These are phyloP conservation scores for Botrytis paeoniae DNA, from an alignment of 2,329 filamentous ascomycete genomes.

Conservation along the genomic window DNA sequence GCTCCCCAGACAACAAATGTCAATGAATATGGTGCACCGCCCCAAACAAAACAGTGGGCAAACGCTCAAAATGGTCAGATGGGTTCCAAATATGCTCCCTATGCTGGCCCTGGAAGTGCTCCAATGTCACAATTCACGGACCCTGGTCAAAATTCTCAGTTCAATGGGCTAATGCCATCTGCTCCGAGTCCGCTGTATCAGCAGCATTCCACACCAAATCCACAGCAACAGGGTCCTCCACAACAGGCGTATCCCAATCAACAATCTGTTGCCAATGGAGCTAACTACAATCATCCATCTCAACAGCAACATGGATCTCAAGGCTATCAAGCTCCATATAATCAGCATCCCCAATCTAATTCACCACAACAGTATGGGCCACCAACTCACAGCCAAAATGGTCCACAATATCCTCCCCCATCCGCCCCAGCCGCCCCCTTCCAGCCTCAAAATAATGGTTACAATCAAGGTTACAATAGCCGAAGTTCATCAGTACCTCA, in stretches of 20 bases:
- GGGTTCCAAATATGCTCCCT: conserved; percentile 23
- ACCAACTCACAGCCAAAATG: conserved; percentile 22
- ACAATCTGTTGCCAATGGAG: conserved; percentile 16
- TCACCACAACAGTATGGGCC: conserved; percentile 25
- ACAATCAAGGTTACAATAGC: conserved; percentile 16
- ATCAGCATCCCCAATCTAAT: conserved; percentile 26
- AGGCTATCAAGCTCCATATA: conserved; percentile 25
- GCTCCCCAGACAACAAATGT: conserved; percentile 4
- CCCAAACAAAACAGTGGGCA: conserved; percentile 20
- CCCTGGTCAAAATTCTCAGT: conserved; percentile 6
- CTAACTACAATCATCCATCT: conserved; percentile 23
- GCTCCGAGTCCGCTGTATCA: conserved; percentile 28
- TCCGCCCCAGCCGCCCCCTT: conserved; percentile 11
- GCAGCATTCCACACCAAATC: conserved; percentile 27
- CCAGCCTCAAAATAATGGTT: conserved; percentile 22
- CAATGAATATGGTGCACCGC: conserved; percentile 7
- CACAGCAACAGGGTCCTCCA: conserved; percentile 23
- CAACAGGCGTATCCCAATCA: conserved; percentile 26
- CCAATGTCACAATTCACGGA: conserved; percentile 6
- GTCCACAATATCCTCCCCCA: conserved; percentile 23
- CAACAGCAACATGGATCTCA: conserved; percentile 25
- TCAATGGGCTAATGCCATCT: conserved; percentile 7
- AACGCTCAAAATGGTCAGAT: conserved; percentile 15
- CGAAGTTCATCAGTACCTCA: conserved; percentile 7
- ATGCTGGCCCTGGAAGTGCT: background rate